Evolutionary conservation across 805 yeast species (phyloP).

Genomic region (Wickerhamiella musiphila): DNA sequence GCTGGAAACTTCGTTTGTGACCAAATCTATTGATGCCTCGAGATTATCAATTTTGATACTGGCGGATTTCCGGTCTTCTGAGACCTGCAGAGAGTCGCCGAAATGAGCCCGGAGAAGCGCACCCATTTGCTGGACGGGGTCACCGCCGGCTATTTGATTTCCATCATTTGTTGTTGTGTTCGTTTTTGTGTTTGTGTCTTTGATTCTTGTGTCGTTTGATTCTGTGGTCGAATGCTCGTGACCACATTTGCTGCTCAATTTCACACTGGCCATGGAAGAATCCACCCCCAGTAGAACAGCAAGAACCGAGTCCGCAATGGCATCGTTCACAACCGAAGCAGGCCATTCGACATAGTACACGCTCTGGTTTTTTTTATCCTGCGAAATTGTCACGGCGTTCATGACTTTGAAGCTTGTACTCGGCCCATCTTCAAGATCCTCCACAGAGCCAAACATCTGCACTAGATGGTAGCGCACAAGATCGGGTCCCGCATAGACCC

Average conservation of each 20-base stretch:
- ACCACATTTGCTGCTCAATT: constrained; percentile 42
- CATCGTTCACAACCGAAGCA: constrained; percentile 75
- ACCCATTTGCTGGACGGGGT: constrained; percentile 29
- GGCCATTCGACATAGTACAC: constrained; percentile 72
- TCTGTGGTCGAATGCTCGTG: constrained; percentile 7
- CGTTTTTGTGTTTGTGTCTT: constrained; percentile 17
- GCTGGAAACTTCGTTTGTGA: constrained; percentile 51
- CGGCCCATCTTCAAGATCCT: constrained; percentile 36
- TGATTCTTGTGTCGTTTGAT: constrained; percentile 7
- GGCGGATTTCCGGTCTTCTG: constrained; percentile 28
- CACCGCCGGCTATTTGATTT: constrained; percentile 1
- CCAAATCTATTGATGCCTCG: constrained; percentile 52
- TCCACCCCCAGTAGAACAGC: constrained; percentile 86
- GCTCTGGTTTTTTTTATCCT: constrained; percentile 13
- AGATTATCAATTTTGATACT: constrained; percentile 54
- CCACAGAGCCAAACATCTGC: constrained; percentile 86
- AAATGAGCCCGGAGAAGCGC: constrained; percentile 66
- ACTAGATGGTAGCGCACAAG: constrained; percentile 75
- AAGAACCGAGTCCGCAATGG: constrained; percentile 84
- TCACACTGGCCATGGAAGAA: constrained; percentile 88
- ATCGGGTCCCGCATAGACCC: constrained; percentile 64
- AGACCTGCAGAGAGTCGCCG: constrained; percentile 46
- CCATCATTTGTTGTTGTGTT: constrained; percentile 19
- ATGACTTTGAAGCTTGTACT: constrained; percentile 4
- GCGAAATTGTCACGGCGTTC: constrained; percentile 12